Evolutionary conservation across 768 basidiomycete genomes (phyloP).

Genomic region (Suillus cothurnatus): DNA sequence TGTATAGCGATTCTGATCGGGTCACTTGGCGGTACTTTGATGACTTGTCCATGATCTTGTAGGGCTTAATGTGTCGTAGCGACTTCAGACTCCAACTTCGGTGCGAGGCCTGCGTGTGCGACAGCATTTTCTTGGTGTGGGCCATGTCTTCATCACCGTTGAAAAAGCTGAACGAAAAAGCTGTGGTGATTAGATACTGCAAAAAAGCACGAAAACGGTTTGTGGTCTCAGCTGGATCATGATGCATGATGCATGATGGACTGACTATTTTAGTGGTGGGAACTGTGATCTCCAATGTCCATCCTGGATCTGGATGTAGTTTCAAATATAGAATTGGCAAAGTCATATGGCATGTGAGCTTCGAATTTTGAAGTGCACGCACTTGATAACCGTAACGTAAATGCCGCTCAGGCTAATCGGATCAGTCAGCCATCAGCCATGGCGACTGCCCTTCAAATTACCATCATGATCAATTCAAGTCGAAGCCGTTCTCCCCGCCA

Average conservation of each 20-base stretch:
- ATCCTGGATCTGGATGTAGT: too few species aligned
- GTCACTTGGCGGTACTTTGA: not conserved
- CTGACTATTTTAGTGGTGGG: too few species aligned
- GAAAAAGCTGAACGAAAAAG: constrained; percentile 16
- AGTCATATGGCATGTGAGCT: too few species aligned
- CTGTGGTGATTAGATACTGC: not conserved
- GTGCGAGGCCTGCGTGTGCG: not conserved
- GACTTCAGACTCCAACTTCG: constrained; percentile 1
- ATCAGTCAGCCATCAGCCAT: not conserved
- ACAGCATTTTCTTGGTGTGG: constrained; percentile 3
- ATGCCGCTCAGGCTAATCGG: not conserved
- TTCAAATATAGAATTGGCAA: too few species aligned
- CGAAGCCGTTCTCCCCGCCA: not conserved
- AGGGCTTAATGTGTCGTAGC: not conserved
- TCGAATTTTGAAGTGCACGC: too few species aligned
- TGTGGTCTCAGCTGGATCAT: too few species aligned
- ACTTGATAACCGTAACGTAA: too few species aligned
- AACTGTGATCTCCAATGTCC: too few species aligned
- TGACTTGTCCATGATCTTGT: not conserved
- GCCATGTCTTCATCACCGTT: constrained; percentile 12
- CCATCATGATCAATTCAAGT: not conserved
- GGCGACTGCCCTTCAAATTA: not conserved
- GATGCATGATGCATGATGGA: too few species aligned
- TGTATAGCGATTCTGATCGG: not conserved
- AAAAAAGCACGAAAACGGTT: too few species aligned